Conservation (phyloP, 2,329 filamentous ascomycete genomes). For the Alternaria gansuensis region DNA sequence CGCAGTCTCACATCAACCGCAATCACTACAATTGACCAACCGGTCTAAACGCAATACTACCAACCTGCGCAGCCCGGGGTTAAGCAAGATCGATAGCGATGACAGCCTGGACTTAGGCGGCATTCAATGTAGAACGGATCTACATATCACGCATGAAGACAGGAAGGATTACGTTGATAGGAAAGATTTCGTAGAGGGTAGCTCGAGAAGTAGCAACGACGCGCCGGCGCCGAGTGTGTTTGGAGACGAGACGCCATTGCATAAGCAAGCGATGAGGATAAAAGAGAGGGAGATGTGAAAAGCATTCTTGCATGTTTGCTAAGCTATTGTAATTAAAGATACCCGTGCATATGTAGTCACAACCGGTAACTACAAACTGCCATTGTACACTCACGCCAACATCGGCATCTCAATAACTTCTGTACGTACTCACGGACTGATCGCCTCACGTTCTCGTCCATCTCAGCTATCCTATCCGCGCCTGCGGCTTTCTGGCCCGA, state of each 20-base stretch:
- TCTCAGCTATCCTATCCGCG: not conserved
- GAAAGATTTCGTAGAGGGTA: conserved; percentile 17
- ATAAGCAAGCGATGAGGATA: conserved; percentile 21
- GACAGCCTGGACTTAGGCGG: conserved; percentile 29
- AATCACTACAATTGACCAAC: conserved; percentile 32
- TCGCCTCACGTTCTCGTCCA: not conserved
- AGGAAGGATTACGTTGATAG: conserved; percentile 12
- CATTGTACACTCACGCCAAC: not conserved
- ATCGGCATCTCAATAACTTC: fast-evolving
- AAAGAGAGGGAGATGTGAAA: conserved; percentile 12
- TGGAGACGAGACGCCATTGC: conserved; percentile 41
- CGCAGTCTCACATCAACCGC: conserved; percentile 16
- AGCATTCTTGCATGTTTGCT: not conserved
- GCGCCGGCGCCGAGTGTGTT: conserved; percentile 31
- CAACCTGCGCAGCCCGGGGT: conserved; percentile 15
- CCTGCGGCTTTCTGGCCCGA: not conserved
- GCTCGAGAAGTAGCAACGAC: conserved; percentile 36
- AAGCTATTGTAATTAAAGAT: conserved; percentile 3
- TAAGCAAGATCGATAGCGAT: conserved; percentile 36
- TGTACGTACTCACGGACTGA: not conserved
- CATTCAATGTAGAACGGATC: conserved; percentile 39
- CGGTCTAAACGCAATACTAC: conserved; percentile 10
- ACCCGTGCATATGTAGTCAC: conserved; percentile 10
- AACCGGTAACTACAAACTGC: not conserved
- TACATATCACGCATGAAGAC: conserved; percentile 13